Base-by-base conservation (phyloP, 257 asterid species). In the Nicotiana benthamiana region DNA sequence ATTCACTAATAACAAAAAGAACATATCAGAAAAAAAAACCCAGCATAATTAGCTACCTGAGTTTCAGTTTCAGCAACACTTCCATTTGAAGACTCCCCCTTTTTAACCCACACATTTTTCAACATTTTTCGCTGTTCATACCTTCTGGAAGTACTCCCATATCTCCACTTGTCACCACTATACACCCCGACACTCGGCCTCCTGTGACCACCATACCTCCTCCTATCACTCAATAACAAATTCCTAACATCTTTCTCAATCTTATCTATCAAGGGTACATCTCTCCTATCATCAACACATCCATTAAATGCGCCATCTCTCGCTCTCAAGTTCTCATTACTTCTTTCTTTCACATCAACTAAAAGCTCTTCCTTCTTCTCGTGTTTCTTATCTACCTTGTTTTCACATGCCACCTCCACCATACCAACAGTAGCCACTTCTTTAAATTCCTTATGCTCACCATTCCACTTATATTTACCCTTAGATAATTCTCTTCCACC, bases 101-200 rank as follows among this genome's bases (percentile, higher is more conserved):
- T 90, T 80, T 84, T 88, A 75, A 90, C 91, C 94, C 94, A 90
- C 63, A 28, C 79, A 89, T 12, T 76, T 46, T 78, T 78, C 82
- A 20, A 52, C 28, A 74, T 68, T 81, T 22, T 4, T 17, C 53
- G 30, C 48, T 9, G 34, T 12, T 48, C 80, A 20, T 12, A 79
- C 27, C 82, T 81, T 74, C 83, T 82, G 56, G 56, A 10, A 1
- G 48, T 40, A 68, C 64, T 60, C 13, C 18, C 10, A 53, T 81
- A 43, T 76, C 87, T 65, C 84, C 79, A 60, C 24, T 12, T 27
- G 30, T 48, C 57, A 60, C 83, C 82, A 40, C 48, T 2, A 67
- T 72, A 52, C 86, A 57, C 63, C 26, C 65, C 43, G 54, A 63
- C 63, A 46, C 67, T 62, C 22, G 74, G 20, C 32, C 75, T 82